These are phyloP conservation scores for Trypanosoma congolense DNA, from an alignment of 208 protist species.

Conservation along the genomic window DNA sequence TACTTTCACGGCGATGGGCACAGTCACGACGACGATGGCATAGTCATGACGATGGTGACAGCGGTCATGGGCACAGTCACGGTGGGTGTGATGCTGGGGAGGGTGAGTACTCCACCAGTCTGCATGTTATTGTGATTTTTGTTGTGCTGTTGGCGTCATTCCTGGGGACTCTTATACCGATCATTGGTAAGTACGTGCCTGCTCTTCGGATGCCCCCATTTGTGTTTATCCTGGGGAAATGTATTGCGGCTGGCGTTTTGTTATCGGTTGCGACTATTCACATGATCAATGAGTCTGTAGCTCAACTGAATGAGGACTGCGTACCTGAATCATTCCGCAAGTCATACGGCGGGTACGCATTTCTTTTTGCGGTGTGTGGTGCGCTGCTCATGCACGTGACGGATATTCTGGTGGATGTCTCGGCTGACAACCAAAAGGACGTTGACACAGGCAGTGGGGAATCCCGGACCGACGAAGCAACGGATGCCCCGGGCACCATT, in stretches of 20 bases:
- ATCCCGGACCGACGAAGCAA: not conserved
- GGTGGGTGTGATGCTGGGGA: constrained; percentile 24
- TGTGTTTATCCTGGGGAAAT: constrained; percentile 46
- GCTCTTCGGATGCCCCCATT: constrained; percentile 30
- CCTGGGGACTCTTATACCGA: constrained; percentile 36
- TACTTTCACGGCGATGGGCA: not conserved
- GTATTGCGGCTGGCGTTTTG: constrained; percentile 49
- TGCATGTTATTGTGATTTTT: constrained; percentile 65
- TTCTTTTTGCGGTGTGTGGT: constrained; percentile 41
- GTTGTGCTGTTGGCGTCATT: constrained; percentile 49
- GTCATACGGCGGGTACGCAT: constrained; percentile 37
- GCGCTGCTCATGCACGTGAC: constrained; percentile 53
- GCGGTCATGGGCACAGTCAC: constrained; percentile 12
- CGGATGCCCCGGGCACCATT: not conserved
- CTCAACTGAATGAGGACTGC: constrained; percentile 32
- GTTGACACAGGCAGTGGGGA: not conserved
- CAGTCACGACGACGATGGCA: not conserved
- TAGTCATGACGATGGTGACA: constrained; percentile 5
- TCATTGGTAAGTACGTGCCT: constrained; percentile 36
- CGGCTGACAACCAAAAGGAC: constrained; percentile 18
- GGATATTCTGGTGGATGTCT: constrained; percentile 28
- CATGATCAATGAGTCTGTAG: constrained; percentile 50
- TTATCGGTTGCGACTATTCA: constrained; percentile 48
- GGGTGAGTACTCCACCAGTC: constrained; percentile 32
- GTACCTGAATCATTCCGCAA: constrained; percentile 28